phyloP scores from a whole-genome alignment of 75 land plant genomes.

The Gnetum montanum region DNA sequence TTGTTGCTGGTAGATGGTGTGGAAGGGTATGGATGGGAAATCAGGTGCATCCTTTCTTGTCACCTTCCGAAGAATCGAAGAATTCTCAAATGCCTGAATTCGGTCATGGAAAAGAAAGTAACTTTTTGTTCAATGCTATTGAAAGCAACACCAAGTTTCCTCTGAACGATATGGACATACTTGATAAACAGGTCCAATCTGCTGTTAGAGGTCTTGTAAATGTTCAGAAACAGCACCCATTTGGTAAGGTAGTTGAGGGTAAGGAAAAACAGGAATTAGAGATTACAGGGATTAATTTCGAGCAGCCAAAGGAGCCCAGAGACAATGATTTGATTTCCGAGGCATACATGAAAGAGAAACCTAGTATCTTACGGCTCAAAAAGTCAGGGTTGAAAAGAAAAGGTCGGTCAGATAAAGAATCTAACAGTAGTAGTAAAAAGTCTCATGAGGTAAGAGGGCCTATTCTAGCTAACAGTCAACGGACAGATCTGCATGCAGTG shows the following conservation, averaged over 20 bases:
- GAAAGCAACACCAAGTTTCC: too few relatives aligned
- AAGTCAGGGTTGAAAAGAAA: slow-evolving; percentile 10
- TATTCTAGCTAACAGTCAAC: too few relatives aligned
- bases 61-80: slow-evolving; percentile 11
- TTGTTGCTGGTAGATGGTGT: slow-evolving; percentile 87
- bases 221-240: not conserved
- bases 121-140: too few relatives aligned
- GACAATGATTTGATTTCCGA: not conserved
- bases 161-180: too few relatives aligned
- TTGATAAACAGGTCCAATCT: too few relatives aligned
- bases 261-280: slow-evolving; percentile 1
- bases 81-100: too few relatives aligned
- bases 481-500: too few relatives aligned
- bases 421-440: too few relatives aligned
- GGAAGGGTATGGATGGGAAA: slow-evolving; percentile 86
- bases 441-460: too few relatives aligned
- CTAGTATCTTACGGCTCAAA: not conserved
- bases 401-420: not conserved
- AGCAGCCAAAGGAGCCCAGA: slow-evolving; percentile 4
- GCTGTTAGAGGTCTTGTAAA: slow-evolving; percentile 5
- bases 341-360: not conserved
- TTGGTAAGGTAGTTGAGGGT: slow-evolving; percentile 6
- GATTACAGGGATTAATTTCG: not conserved
- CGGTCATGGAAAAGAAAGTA: too few relatives aligned
- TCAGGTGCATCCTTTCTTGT: slow-evolving; percentile 81